Evolutionary conservation across 192 early-diverging fungal genomes (phyloP).

Genomic region (Coemansia sp.): DNA sequence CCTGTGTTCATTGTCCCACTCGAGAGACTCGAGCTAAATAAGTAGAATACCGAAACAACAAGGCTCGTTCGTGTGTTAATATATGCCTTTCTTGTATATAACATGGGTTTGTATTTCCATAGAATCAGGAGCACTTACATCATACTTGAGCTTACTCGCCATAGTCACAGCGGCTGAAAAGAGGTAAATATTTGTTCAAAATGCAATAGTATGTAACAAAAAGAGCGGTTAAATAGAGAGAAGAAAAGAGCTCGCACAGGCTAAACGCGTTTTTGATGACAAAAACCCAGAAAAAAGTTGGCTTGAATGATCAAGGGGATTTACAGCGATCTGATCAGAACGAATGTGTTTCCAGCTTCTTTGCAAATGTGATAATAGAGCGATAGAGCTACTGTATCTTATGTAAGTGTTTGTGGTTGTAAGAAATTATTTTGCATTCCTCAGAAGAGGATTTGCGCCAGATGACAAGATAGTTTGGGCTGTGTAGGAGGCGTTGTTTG

Average conservation of each 20-base stretch:
- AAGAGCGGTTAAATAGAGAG: too few relatives aligned
- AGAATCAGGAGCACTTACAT: conserved; percentile 20
- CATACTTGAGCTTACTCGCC: conserved; percentile 51
- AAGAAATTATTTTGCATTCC: too few relatives aligned
- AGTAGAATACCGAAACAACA: not conserved
- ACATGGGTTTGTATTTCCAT: not conserved
- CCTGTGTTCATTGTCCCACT: conserved; percentile 57
- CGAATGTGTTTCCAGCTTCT: too few relatives aligned
- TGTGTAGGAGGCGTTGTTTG: too few relatives aligned
- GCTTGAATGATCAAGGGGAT: too few relatives aligned
- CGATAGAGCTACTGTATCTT: too few relatives aligned
- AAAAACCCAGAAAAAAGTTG: too few relatives aligned
- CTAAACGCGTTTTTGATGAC: not conserved
- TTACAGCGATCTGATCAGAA: too few relatives aligned
- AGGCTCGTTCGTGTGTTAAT: not conserved
- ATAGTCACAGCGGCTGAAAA: not conserved
- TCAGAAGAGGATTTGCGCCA: too few relatives aligned
- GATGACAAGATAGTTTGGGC: too few relatives aligned
- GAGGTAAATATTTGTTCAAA: not conserved
- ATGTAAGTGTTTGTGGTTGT: too few relatives aligned
- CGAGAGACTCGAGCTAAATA: conserved; percentile 42
- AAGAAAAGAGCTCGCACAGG: not conserved
- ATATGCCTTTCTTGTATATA: not conserved
- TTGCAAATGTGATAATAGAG: too few relatives aligned
- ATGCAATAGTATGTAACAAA: not conserved